Conservation (phyloP, 106 monocot species). For the Cymbidium sinense region DNA sequence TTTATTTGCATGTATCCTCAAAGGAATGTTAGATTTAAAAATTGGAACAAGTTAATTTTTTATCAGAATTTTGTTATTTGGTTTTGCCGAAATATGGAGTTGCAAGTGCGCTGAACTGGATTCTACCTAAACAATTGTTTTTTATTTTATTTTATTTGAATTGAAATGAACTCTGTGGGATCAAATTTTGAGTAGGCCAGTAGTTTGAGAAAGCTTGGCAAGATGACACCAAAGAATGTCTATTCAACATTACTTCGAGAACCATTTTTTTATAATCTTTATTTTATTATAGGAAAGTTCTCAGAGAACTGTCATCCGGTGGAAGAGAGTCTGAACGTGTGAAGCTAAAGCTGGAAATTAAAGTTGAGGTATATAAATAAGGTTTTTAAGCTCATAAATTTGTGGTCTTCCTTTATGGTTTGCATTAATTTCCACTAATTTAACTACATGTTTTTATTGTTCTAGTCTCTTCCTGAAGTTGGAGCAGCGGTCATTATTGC, state of each 20-base stretch:
- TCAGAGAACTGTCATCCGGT: constrained; percentile 77
- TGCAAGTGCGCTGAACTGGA: not conserved
- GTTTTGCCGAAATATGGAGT: too few species aligned
- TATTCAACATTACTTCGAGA: not conserved
- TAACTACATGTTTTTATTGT: not conserved
- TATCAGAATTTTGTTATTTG: not conserved
- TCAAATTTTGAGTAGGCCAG: not conserved
- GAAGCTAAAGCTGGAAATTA: constrained; percentile 77
- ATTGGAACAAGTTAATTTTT: not conserved
- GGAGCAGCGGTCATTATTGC: not conserved
- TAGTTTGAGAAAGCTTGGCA: not conserved
- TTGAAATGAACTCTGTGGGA: not conserved
- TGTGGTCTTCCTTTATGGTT: not conserved
- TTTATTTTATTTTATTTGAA: not conserved
- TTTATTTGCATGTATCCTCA: too few species aligned
- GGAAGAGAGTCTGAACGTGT: constrained; percentile 80
- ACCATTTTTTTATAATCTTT: constrained; percentile 5
- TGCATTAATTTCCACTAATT: not conserved
- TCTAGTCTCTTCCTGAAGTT: not conserved
- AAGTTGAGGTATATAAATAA: constrained; percentile 57
- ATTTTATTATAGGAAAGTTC: constrained; percentile 57
- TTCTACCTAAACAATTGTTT: not conserved
- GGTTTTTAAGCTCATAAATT: not conserved
- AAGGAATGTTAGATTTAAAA: not conserved
- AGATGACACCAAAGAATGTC: not conserved